Evolutionary conservation across 2,329 filamentous ascomycete genomes (phyloP).

Genomic region (Zasmidium citrigriseum): DNA sequence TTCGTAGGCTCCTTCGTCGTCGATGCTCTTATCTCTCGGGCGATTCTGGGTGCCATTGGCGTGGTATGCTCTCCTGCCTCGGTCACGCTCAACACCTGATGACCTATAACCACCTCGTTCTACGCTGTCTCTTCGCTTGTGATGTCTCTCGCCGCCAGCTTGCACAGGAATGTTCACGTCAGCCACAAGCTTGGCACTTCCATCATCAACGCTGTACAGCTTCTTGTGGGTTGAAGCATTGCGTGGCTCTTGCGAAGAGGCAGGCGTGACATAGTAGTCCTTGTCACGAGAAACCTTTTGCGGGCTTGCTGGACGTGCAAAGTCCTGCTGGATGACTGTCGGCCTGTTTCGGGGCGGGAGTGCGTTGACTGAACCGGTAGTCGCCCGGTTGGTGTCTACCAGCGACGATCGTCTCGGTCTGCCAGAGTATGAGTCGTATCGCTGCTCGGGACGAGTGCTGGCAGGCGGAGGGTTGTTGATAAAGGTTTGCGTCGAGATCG

Average conservation of each 20-base stretch:
- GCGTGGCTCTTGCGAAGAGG: constrained; percentile 31
- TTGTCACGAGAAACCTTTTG: constrained; percentile 38
- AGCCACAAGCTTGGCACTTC: constrained; percentile 38
- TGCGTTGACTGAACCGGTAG: constrained; percentile 25
- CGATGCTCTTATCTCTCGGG: constrained; percentile 30
- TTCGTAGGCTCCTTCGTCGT: constrained; percentile 49
- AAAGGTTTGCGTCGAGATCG: constrained; percentile 39
- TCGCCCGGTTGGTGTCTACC: constrained; percentile 38
- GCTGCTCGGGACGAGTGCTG: constrained; percentile 25
- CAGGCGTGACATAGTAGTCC: constrained; percentile 43
- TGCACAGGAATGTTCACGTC: constrained; percentile 40
- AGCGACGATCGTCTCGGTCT: constrained; percentile 49
- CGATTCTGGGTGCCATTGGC: constrained; percentile 26
- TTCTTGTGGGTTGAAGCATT: constrained; percentile 44
- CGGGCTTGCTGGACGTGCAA: constrained; percentile 44
- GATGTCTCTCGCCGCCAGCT: constrained; percentile 42
- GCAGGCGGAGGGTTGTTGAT: constrained; percentile 29
- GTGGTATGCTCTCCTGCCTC: constrained; percentile 34
- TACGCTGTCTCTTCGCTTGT: constrained; percentile 34
- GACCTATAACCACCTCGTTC: constrained; percentile 31
- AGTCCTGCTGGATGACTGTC: constrained; percentile 35
- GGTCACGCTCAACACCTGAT: constrained; percentile 23
- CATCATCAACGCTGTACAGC: constrained; percentile 51
- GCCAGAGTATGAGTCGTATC: constrained; percentile 47
- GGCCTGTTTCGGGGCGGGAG: constrained; percentile 36